Base-by-base conservation (phyloP, 768 basidiomycete genomes). In the Panellus pusillus region DNA sequence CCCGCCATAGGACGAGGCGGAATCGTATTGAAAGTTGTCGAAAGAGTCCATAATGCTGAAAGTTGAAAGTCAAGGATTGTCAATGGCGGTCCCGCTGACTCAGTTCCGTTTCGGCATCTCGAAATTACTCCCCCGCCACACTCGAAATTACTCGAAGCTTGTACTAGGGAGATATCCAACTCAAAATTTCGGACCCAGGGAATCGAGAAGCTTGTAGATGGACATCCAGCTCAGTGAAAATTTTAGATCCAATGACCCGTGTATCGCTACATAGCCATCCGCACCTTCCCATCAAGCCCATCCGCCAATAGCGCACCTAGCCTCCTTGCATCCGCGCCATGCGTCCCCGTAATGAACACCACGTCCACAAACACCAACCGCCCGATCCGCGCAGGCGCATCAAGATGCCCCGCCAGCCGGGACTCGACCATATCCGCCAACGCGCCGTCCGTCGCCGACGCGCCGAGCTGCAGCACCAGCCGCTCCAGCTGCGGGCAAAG, bases 11-110 rank as follows among this genome's bases (percentile, higher is more conserved):
- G 89, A 86, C 6, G 89, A 91, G 24, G 87, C 83, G 17, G 88
- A 86, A 62, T 91, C 89, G 63, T 87, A 90, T 68, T 91, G 89
- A 62, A 89, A 91, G 65, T 91, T 91, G 69, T 91, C 89, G 63
- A 91, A 91, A 11, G 85, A 80, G 67, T 91, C 89, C 89, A 91
- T 68, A 59, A 56, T 4, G 32, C 2, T 35, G 32, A 35, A 35
- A 14, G 32, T 24, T 24, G 32, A 9, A 35, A 35, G 32, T 35
- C 32, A 35, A 35, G 32, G 32, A 24, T 35, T 11, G 32, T 9
- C 14, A 35, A 35, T 35, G 14, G 32, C 9, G 14, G 32, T 35
- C 32, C 32, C 32, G 32, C 32, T 35, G 32, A 35, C 32, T 35
- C 32, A 35, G 32, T 35, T 35, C 14, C 32, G 24, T 24, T 24